phyloP scores from a whole-genome alignment of 1,139 yeast genomes.

The Magnusiomyces clavatus region DNA sequence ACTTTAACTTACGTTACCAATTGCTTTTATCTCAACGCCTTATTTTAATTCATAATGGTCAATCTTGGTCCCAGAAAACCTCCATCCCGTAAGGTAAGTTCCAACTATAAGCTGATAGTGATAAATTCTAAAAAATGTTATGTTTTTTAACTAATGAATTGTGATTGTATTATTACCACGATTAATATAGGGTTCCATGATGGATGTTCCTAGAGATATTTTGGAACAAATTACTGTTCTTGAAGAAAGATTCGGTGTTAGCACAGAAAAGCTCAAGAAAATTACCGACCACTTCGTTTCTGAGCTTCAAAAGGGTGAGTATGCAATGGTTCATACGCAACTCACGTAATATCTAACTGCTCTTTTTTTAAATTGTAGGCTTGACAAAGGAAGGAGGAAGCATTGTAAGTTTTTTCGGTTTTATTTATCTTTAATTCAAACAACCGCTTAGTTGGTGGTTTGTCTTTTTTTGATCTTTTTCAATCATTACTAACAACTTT shows the following conservation, averaged over 20 bases:
- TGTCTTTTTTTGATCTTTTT: neutral
- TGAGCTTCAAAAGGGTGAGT: constrained; percentile 58
- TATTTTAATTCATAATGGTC: constrained; percentile 44
- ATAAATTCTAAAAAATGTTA: neutral
- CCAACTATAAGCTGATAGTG: neutral
- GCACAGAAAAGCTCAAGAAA: constrained; percentile 49
- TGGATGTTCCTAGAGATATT: constrained; percentile 62
- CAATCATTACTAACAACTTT: constrained; percentile 5
- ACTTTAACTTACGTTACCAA: neutral
- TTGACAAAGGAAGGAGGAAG: constrained; percentile 68
- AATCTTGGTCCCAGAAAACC: constrained; percentile 81
- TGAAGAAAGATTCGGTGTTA: constrained; percentile 58
- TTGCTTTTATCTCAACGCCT: neutral
- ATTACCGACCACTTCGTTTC: constrained; percentile 60
- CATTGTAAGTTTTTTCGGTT: constrained; percentile 33
- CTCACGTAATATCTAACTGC: constrained; percentile 4
- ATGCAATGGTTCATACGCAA: constrained; percentile 9
- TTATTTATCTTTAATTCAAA: no score
- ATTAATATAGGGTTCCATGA: constrained; percentile 50
- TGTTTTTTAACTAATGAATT: constrained; percentile 2
- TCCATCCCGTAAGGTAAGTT: constrained; percentile 57
- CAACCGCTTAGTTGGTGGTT: no score
- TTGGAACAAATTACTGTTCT: constrained; percentile 50
- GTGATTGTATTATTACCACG: neutral
- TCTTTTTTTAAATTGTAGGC: constrained; percentile 34